Evolutionary conservation across 2,329 filamentous ascomycete species (phyloP), one percentile per base, ranked within the genome.

Genomic region (Penicillium occitanis): DNA sequence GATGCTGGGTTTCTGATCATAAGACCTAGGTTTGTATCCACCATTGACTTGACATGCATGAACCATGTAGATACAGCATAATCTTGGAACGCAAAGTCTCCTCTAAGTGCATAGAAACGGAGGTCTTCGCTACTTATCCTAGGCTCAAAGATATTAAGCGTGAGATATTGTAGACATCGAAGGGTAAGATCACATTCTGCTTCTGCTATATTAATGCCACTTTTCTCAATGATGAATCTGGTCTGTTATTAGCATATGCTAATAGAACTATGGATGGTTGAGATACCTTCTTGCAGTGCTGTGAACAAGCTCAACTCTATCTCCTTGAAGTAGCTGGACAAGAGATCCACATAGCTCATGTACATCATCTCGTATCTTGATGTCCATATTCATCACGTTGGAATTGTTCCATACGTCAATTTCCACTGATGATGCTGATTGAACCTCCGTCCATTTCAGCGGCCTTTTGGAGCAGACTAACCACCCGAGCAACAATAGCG

Each of bases 1-100:
- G 57, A 60, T 19, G 1, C 33, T 40, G 17, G 37, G 17, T 30
- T 19, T n/a, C 25, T 19, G 7, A 42, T 33, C 22, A 60, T 44
- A 44, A 60, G 37, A 17, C 19, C 11, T 17, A 46, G 37, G 19
- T 44, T 42, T 60, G 35, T 60, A 28, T 60, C 57, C 19, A 60
- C 57, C 25, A 60, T 60, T 28, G 37, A 35, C 28, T 60, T 60
- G 17, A 60, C 19, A 60, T 60, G 57, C 57, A 60, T 60, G 13
- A 60, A 60, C 57, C 57, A 60, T n/a, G 57, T 60, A n/a, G 57
- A 60, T n/a, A 60, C 40, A 11, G 57, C 57, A 42, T 60, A 60
- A 19, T 60, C 57, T 33, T 60, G 37, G n/a, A 60, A 60, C 14
- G 57, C 57, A 7, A 60, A 30, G 22, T 60, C 57, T 3, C 57